Conservation (phyloP, 805 yeast genomes). For the Ogataea siamensis region DNA sequence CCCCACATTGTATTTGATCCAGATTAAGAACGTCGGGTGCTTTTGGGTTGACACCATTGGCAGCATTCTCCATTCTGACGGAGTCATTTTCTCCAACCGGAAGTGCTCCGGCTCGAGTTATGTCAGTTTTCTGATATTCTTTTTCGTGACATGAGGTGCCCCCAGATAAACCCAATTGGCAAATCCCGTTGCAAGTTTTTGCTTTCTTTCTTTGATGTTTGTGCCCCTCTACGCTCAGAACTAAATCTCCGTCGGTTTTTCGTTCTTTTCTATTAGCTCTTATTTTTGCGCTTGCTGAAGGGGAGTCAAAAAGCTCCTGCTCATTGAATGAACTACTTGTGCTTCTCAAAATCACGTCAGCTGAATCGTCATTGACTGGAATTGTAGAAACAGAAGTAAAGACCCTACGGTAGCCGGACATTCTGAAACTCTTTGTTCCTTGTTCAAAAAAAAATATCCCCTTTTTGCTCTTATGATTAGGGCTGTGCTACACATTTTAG, state of each 20-base stretch:
- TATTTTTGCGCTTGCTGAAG: constrained; percentile 14
- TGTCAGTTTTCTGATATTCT: too few species aligned
- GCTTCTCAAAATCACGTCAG: constrained; percentile 14
- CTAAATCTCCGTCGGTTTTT: background rate
- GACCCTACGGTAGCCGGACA: constrained; percentile 14
- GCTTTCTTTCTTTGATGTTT: too few species aligned
- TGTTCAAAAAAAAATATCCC: constrained; percentile 2
- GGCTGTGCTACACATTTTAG: constrained; percentile 7
- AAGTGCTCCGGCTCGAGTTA: too few species aligned
- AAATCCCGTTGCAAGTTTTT: too few species aligned
- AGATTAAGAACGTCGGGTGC: background rate
- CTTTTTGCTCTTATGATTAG: constrained; percentile 1
- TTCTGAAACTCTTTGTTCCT: background rate
- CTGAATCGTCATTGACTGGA: constrained; percentile 15
- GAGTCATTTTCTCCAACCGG: too few species aligned
- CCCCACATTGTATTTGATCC: constrained; percentile 1
- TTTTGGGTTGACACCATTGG: too few species aligned
- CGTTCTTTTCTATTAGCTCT: constrained; percentile 8
- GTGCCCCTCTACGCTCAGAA: too few species aligned
- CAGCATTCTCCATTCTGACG: too few species aligned
- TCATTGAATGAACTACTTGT: constrained; percentile 20
- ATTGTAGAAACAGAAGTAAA: constrained; percentile 18
- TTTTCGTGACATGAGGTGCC: too few species aligned
- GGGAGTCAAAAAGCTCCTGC: constrained; percentile 21
- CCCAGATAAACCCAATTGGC: too few species aligned